Evolutionary conservation across 495 filamentous ascomycete species (phyloP), one percentile per base, ranked within the genome.

Genomic region (Choiromyces venosus): DNA sequence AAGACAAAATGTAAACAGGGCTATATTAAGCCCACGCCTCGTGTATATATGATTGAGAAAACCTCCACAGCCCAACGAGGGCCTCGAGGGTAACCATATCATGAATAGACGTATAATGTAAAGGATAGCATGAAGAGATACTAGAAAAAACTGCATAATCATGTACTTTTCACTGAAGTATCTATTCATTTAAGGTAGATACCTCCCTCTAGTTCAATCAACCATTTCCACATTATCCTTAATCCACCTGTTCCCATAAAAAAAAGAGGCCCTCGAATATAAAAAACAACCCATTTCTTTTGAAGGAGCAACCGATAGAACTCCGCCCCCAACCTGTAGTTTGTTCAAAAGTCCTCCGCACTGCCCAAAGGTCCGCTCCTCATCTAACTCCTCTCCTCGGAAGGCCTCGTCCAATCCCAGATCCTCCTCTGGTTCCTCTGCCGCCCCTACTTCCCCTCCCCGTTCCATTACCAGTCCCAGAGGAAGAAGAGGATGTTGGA

Each of bases 391-490:
- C 82, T 38, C 71, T 71, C 70, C 72, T 74, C 6, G 80, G 80
- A 65, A 83, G 78, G 7, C 83, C 85, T 66, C 85, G 81, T 29
- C 84, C 85, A 68, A 84, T 86, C 42, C 84, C 84, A 3, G 79
- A 80, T 19, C 85, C 77, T 36, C 77, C 74, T 61, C 81, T 76
- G 8, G 81, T 70, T 9, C 81, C 79, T 36, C 82, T 73, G 21
- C 65, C 61, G 10, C 81, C 79, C 69, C 38, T 71, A 37, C 68
- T 69, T 10, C 80, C 75, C 71, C 76, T 80, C 69, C 76, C 68
- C 38, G 70, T 37, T 36, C 73, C 73, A 2, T 39, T 67, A 9
- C 77, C 68, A 39, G 71, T 71, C 7, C 70, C 66, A 65, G 78
- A 75, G n/a, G 74, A 73, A 9, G 79, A 61, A 12, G 77, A 73